A percentile compares a stretch with the other conserved stretches of the same genome.
phyloP scores from a whole-genome alignment of 2,329 filamentous ascomycete genomes.

The Fusarium agapanthi region DNA sequence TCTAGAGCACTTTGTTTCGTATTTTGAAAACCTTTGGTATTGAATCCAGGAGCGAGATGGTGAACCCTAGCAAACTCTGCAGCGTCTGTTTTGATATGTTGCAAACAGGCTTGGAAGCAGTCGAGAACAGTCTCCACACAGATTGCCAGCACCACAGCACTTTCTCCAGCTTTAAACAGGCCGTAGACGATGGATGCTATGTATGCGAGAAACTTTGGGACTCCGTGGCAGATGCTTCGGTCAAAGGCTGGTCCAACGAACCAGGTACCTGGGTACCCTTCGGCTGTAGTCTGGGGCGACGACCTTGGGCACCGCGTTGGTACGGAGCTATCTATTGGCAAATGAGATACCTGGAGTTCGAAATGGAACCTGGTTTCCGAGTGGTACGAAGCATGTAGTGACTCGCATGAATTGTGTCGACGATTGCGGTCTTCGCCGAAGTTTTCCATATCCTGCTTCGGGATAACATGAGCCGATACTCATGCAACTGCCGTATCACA shows the following conservation, averaged over 20 bases:
- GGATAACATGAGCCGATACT: not conserved
- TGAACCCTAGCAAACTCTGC: not conserved
- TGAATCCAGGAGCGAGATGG: not conserved
- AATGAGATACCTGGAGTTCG: not conserved
- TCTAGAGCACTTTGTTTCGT: fast-evolving
- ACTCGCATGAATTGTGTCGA: not conserved
- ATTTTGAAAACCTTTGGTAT: fast-evolving
- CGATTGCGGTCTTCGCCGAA: not conserved
- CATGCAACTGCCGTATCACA: not conserved
- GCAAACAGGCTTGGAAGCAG: not conserved
- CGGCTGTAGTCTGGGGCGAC: not conserved
- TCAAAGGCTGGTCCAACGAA: not conserved
- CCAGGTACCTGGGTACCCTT: not conserved
- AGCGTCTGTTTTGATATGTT: not conserved
- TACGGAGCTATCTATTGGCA: not conserved
- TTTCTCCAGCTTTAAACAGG: not conserved
- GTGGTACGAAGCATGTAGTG: not conserved
- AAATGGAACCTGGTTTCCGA: not conserved
- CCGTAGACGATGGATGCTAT: not conserved
- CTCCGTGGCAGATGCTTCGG: not conserved
- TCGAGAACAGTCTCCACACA: not conserved
- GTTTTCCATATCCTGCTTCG: not conserved
- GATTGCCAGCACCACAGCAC: not conserved
- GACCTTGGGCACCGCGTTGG: not conserved
- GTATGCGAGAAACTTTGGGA: not conserved